Base-by-base conservation (phyloP, 2,329 filamentous ascomycete genomes). In the Fusarium agapanthi region DNA sequence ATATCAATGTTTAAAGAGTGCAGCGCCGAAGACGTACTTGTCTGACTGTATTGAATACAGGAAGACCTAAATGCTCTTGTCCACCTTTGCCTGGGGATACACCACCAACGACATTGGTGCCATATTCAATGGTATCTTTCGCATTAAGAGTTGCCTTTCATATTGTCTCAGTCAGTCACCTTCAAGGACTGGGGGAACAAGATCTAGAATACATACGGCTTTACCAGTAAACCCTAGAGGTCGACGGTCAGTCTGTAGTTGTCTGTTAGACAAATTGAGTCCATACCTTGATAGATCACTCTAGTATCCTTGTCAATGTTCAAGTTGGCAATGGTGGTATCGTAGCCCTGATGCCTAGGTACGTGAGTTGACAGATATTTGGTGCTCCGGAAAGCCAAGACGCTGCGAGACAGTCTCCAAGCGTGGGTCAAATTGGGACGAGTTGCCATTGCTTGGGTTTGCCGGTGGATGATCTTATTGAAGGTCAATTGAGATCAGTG, bases 11-110 rank as follows among this genome's bases (percentile, higher is more conserved):
- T 24, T 20, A 2, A 14, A 26, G 6, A 38, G 14, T 8, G 6
- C 22, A 12, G 3, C 2, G 9, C 12, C 8, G 4, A 2, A 16
- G 3, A 24, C 50, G 38, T 65, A 80, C 81, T 75, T 83, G 76
- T 34, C 28, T 54, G 3, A 83, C 80, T 1, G 79, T 81, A n/a
- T 78, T 66, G 6, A 82, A 83, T 0, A 84, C 81, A 0, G 82
- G 82, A 4, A 83, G 72, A 24, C 69, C 76, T 2, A 84, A 74
- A 43, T 83, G 82, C 8, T 38, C 71, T 38, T 75, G 70, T 5
- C 79, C 79, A 3, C 80, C 81, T 53, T 83, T 83, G 1, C 79
- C 79, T 0, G 82, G 81, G 0, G 81, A 83, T 5, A 84, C 81
- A 13, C 82, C 82, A 2, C 82, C 82, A 1, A 83, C 81, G 5